Evolutionary conservation across 257 asterid species (phyloP), one percentile per base, ranked within the genome.

Genomic region (Eustoma russellianum): DNA sequence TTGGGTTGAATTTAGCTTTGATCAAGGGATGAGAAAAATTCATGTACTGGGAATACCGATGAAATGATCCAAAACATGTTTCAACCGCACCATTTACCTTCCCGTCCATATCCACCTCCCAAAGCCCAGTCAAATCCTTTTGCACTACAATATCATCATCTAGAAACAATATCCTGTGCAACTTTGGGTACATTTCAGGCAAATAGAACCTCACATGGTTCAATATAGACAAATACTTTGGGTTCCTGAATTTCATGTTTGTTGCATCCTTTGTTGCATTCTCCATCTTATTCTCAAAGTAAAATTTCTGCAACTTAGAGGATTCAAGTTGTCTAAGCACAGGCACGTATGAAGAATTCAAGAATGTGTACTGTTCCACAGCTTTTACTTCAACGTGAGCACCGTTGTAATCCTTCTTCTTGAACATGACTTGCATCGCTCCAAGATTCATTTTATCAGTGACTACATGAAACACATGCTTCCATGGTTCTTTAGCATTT

Each of bases 341-440:
- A 3, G 78, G 81, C 41, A 71, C 73, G 52, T 67, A 71, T 15
- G 81, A 75, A 63, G 78, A 75, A 57, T 75, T 71, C 73, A 75
- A 63, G 50, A 71, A 75, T 51, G 62, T 68, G 61, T 65, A 71
- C 62, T 59, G 71, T 58, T 75, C 81, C 33, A 75, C 81, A 13
- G 78, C 78, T 73, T 71, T 75, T 51, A 75, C 81, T 46, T 75
- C 81, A 50, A 65, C 62, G 63, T 68, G 81, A 35, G 73, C 78
- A 44, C 78, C 71, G 14, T 54, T 68, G 33, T 68, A 75, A 51
- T 71, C 66, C 62, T 59, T 70, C n/a, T n/a, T n/a, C 68, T 73
- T 73, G 64, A 76, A 76, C 80, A 79, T 67, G 50, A 79, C 86
- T 57, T 79, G 86, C 80, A 79, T 79, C 14, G 78, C 86, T 53